Evolutionary conservation across 768 basidiomycete genomes (phyloP).

Genomic region (Auricularia cornea): DNA sequence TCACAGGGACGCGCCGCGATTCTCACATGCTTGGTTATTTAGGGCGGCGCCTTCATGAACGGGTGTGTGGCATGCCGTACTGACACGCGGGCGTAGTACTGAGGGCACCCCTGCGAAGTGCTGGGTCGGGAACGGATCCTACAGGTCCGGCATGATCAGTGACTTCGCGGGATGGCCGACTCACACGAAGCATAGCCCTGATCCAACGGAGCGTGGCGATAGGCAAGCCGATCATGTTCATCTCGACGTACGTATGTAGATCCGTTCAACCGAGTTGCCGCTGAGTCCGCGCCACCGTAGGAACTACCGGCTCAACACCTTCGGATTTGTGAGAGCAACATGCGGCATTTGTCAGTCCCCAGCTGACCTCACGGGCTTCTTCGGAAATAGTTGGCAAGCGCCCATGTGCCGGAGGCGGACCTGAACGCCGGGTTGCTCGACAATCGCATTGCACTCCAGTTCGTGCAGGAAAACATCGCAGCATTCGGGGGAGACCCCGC

Average conservation of each 20-base stretch:
- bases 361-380: background rate
- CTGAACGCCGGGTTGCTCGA: constrained; percentile 55
- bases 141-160: constrained; percentile 27
- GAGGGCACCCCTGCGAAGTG: constrained; percentile 18
- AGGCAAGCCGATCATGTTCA: constrained; percentile 49
- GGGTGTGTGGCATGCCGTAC: constrained; percentile 27
- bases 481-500: constrained; percentile 56
- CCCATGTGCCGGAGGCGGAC: constrained; percentile 36
- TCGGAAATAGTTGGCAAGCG: constrained; percentile 36
- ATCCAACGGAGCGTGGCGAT: constrained; percentile 38
- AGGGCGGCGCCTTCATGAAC: constrained; percentile 44
- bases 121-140: constrained; percentile 40
- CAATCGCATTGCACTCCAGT: constrained; percentile 48
- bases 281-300: constrained; percentile 17
- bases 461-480: constrained; percentile 57
- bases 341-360: background rate
- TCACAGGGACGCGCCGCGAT: background rate
- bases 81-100: background rate
- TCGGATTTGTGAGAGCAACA: constrained; percentile 40
- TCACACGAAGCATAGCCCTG: constrained; percentile 27
- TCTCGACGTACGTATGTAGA: constrained; percentile 36
- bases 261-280: background rate
- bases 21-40: background rate
- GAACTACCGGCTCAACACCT: constrained; percentile 51
- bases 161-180: background rate